phyloP scores from a whole-genome alignment of 371 early-diverging fungal genomes.

The Mucor racemosus region DNA sequence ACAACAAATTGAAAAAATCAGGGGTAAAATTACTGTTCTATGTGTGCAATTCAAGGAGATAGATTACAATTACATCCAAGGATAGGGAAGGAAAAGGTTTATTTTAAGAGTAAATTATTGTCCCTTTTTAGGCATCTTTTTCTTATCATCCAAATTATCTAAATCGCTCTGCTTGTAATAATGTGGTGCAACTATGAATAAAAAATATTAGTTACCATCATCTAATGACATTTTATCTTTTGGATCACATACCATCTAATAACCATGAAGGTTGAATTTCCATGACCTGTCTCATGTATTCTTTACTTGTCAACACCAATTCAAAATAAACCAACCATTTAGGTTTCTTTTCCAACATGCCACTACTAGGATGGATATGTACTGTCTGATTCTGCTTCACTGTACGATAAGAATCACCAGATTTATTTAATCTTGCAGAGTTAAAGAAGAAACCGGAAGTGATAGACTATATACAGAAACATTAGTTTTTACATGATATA shows the following conservation, averaged over 20 bases:
- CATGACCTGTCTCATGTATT: constrained; percentile 94
- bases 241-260: constrained; percentile 70
- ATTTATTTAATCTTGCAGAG: constrained; percentile 79
- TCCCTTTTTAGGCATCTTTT: constrained; percentile 63
- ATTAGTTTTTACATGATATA: background rate
- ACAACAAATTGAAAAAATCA: background rate
- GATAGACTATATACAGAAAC: constrained; percentile 64
- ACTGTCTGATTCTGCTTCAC: constrained; percentile 92
- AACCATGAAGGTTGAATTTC: constrained; percentile 95
- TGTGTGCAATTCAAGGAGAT: too few species aligned
- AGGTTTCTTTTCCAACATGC: constrained; percentile 74
- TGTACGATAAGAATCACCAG: constrained; percentile 91
- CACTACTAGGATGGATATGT: constrained; percentile 91
- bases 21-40: background rate
- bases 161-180: constrained; percentile 84
- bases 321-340: constrained; percentile 92
- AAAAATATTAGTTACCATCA: background rate
- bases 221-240: too few species aligned
- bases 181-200: constrained; percentile 82
- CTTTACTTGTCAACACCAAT: constrained; percentile 90
- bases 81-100: background rate
- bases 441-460: constrained; percentile 96
- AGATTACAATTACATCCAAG: background rate
- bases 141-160: constrained; percentile 61
- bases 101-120: constrained; percentile 20